Evolutionary conservation across 2,329 filamentous ascomycete genomes (phyloP), one percentile per base, ranked within the genome.

Genomic region (Colletotrichum gloeosporioides): DNA sequence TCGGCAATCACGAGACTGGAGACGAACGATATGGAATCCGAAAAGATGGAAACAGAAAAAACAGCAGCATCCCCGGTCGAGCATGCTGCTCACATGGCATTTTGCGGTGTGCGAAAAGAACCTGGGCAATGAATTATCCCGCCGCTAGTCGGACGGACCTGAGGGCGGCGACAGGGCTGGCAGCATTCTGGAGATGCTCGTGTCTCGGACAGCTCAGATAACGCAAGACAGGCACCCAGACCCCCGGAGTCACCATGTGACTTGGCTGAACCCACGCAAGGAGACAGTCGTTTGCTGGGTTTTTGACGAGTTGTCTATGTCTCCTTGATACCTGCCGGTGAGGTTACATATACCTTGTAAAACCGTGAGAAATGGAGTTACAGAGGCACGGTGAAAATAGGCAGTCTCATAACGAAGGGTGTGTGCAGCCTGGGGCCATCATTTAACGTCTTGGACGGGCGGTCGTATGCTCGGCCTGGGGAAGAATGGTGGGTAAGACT

Each of bases 161-260:
- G 22, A 49, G 53, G n/a, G 39, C 32, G 25, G 55, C 36, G n/a
- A 68, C 18, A 18, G 18, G 16, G 61, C 67, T 32, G 59, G n/a
- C 34, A 49, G 53, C 25, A 16, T 59, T 18, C 36, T 32, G 36
- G 34, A 31, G 70, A 39, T 44, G 32, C 39, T 15, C 15, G 25
- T 63, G 74, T 76, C 70, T 73, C 44, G 64, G 57, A 69, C 44
- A 65, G 39, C 74, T 74, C 74, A 76, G 71, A 69, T 65, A 65
- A 39, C 44, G 16, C 70, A 69, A 73, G 64, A 65, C 70, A 69
- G 34, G 9, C 34, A 76, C 53, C 74, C 32, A 64, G 70, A 69
- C 34, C 53, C 39, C 44, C 62, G 25, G 64, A 44, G 18, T 57
- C 69, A 66, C 62, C 25, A 69, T 55, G 29, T 63, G 59, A 34